These are phyloP conservation scores for Septoria linicola DNA, from an alignment of 2,329 filamentous ascomycete genomes.

Conservation along the genomic window DNA sequence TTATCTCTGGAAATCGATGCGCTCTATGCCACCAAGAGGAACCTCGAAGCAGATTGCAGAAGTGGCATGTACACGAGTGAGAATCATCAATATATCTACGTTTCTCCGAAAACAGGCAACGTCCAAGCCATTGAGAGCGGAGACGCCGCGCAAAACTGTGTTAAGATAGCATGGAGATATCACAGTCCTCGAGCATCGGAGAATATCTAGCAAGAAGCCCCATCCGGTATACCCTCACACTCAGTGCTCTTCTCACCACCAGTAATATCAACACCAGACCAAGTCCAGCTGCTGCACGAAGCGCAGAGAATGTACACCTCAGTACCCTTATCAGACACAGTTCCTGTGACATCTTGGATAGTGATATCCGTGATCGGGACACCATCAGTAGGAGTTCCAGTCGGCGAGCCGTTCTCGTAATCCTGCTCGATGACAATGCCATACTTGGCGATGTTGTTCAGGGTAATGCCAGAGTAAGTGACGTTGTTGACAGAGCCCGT, in stretches of 20 bases:
- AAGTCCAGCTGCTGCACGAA: constrained; percentile 55
- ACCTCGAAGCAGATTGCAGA: too few relatives aligned
- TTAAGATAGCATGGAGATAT: too few relatives aligned
- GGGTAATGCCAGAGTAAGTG: constrained; percentile 54
- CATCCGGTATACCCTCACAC: constrained; percentile 42
- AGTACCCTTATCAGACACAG: constrained; percentile 40
- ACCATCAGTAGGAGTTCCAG: constrained; percentile 49
- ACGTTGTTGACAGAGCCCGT: constrained; percentile 55
- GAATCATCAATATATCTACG: too few relatives aligned
- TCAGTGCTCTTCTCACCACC: constrained; percentile 50
- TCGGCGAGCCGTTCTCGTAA: constrained; percentile 51
- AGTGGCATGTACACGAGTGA: too few relatives aligned
- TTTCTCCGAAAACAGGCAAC: too few relatives aligned
- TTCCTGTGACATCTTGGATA: constrained; percentile 47
- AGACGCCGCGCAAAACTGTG: too few relatives aligned
- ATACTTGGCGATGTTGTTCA: constrained; percentile 53
- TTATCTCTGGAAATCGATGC: too few relatives aligned
- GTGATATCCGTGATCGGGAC: constrained; percentile 56
- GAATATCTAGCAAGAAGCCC: constrained; percentile 31
- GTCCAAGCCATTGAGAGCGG: too few relatives aligned
- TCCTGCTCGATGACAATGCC: constrained; percentile 61
- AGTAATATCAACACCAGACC: constrained; percentile 51
- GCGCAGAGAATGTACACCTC: constrained; percentile 57
- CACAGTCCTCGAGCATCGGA: too few relatives aligned
- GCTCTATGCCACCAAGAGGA: too few relatives aligned